A percentile compares a stretch with the other conserved stretches of the same genome.
Evolutionary conservation across 2,329 filamentous ascomycete species (phyloP).

Genomic region (Pseudogymnoascus sp.): DNA sequence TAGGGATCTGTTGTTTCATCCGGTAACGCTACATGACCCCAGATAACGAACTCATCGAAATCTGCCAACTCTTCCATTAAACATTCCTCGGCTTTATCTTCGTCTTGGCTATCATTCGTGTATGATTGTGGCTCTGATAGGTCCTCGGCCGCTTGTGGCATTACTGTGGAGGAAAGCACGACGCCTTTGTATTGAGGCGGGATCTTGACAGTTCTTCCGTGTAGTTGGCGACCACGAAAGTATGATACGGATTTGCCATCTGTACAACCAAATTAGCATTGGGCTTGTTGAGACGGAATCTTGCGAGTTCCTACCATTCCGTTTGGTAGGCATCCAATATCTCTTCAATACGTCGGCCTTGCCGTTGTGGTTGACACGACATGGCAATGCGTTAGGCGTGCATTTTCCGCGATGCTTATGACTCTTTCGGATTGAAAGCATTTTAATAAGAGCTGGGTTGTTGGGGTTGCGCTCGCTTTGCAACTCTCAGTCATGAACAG

Average conservation of each 20-base stretch:
- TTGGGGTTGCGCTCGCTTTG: not conserved
- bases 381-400: constrained; percentile 64
- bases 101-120: constrained; percentile 37
- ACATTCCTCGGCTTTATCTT: constrained; percentile 41
- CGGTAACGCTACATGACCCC: constrained; percentile 66
- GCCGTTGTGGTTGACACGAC: constrained; percentile 71
- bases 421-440: constrained; percentile 25
- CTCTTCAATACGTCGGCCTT: constrained; percentile 52
- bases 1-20: constrained; percentile 59
- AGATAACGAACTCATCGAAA: constrained; percentile 73
- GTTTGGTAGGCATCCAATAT: constrained; percentile 60
- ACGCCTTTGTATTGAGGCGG: constrained; percentile 65
- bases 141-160: constrained; percentile 28
- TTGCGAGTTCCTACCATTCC: constrained; percentile 35
- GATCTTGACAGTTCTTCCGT: constrained; percentile 56
- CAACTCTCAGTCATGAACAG: not conserved
- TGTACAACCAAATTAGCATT: constrained; percentile 23
- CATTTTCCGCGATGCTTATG: constrained; percentile 23
- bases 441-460: constrained; percentile 9
- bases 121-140: constrained; percentile 23
- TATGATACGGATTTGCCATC: constrained; percentile 51
- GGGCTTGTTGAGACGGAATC: not conserved
- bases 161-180: constrained; percentile 43
- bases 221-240: constrained; percentile 72
- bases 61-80: constrained; percentile 54